Evolutionary conservation across 352 stramenopile species (phyloP).

Genomic region (Pythium phragmiticola): DNA sequence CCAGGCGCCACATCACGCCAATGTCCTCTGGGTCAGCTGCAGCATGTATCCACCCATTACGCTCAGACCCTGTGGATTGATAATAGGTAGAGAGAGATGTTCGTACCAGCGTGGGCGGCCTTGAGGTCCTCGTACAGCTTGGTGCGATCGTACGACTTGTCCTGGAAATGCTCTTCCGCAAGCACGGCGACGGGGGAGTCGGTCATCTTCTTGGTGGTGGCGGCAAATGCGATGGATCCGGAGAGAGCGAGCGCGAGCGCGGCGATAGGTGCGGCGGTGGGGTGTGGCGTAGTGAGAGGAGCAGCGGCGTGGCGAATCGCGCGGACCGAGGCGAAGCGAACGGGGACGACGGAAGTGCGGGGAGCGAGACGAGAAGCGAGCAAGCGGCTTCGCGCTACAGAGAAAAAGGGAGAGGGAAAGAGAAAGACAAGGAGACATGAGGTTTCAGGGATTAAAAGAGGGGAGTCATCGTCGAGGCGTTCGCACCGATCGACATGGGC

Average conservation of each 20-base stretch:
- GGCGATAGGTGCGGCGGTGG: not conserved
- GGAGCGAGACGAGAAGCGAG: slow-evolving; percentile 16
- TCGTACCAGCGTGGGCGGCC: slow-evolving; percentile 21
- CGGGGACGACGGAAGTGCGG: not conserved
- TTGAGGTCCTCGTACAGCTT: slow-evolving; percentile 66
- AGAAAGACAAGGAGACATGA: not conserved
- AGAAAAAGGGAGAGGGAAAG: not conserved
- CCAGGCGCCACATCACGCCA: slow-evolving; percentile 34
- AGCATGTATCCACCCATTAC: not conserved
- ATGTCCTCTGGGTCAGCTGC: slow-evolving; percentile 32
- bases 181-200: slow-evolving; percentile 64
- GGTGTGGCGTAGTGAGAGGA: not conserved
- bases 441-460: not conserved
- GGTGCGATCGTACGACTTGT: slow-evolving; percentile 67
- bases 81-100: not conserved
- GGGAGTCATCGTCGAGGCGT: not conserved
- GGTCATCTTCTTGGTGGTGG: slow-evolving; percentile 30
- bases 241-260: slow-evolving; percentile 14
- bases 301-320: slow-evolving; percentile 1
- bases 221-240: slow-evolving; percentile 22
- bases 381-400: slow-evolving; percentile 17
- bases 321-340: slow-evolving; percentile 17
- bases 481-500: slow-evolving; percentile 24
- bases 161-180: slow-evolving; percentile 81
- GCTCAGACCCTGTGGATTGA: too few relatives aligned